These are phyloP conservation scores for Lojkania enalia DNA, from an alignment of 2,329 filamentous ascomycete species.

Conservation along the genomic window DNA sequence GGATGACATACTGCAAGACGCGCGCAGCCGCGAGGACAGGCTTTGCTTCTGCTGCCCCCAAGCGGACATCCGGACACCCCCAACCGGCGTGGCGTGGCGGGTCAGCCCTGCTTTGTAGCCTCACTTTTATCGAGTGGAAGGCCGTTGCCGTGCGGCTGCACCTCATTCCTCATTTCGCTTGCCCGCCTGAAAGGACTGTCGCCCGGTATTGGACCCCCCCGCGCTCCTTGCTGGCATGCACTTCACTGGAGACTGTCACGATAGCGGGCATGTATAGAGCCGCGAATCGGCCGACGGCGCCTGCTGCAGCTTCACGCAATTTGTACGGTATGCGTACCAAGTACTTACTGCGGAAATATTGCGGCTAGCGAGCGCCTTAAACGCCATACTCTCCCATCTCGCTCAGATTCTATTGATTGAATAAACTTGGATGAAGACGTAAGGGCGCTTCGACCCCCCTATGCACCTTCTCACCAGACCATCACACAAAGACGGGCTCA, in stretches of 20 bases:
- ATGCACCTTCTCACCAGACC: too few relatives aligned
- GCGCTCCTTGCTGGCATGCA: background rate
- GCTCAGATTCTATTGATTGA: too few relatives aligned
- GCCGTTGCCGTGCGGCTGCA: background rate
- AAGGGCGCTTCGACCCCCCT: too few relatives aligned
- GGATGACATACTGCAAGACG: background rate
- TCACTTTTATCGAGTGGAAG: background rate
- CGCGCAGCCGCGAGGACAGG: background rate
- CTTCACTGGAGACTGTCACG: slow-evolving; percentile 6
- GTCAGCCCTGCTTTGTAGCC: background rate
- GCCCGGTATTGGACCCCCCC: background rate
- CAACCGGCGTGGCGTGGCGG: background rate
- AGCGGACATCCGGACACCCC: background rate
- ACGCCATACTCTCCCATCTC: slow-evolving; percentile 7
- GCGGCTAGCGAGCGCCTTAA: too few relatives aligned
- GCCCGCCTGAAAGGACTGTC: too few relatives aligned
- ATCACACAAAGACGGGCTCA: too few relatives aligned
- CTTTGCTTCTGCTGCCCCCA: background rate
- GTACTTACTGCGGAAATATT: too few relatives aligned
- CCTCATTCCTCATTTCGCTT: too few relatives aligned
- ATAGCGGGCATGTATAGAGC: background rate
- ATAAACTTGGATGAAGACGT: too few relatives aligned
- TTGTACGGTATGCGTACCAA: too few relatives aligned
- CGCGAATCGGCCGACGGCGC: too few relatives aligned
- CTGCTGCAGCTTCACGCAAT: too few relatives aligned